Evolutionary conservation across 129 eudicot genomes (phyloP).

Genomic region (Chrysanthemum makinoi): DNA sequence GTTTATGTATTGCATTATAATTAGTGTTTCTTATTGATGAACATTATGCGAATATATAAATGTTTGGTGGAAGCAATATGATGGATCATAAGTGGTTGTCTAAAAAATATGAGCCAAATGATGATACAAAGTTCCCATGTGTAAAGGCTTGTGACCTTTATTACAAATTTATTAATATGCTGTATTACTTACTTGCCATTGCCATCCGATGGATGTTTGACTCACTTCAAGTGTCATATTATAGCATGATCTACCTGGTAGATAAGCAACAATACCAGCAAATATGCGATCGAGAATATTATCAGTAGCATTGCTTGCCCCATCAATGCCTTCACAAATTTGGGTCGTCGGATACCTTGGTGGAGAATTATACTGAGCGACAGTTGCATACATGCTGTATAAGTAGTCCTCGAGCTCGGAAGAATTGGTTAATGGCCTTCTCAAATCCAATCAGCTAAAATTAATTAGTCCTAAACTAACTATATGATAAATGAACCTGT

Average conservation of each 20-base stretch:
- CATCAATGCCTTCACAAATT: slow-evolving; percentile 61
- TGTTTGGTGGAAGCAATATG: not conserved
- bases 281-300: slow-evolving; percentile 33
- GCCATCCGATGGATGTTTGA: not conserved
- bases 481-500: not conserved
- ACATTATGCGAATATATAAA: not conserved
- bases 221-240: not conserved
- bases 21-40: not conserved
- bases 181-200: slow-evolving; percentile 1
- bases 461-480: not conserved
- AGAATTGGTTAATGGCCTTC: slow-evolving; percentile 39
- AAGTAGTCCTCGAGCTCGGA: slow-evolving; percentile 43
- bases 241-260: not conserved
- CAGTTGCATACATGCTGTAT: slow-evolving; percentile 32
- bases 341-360: slow-evolving; percentile 44
- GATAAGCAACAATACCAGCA: not conserved
- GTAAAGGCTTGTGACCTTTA: too few species aligned
- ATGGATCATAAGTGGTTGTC: too few species aligned
- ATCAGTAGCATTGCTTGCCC: slow-evolving; percentile 43
- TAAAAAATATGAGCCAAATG: too few species aligned
- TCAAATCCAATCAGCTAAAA: not conserved
- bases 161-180: too few species aligned
- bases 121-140: too few species aligned
- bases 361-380: slow-evolving; percentile 62
- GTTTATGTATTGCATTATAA: too few species aligned